Evolutionary conservation across 202 grass and related monocot genomes (phyloP).

Genomic region (Zizania palustris): DNA sequence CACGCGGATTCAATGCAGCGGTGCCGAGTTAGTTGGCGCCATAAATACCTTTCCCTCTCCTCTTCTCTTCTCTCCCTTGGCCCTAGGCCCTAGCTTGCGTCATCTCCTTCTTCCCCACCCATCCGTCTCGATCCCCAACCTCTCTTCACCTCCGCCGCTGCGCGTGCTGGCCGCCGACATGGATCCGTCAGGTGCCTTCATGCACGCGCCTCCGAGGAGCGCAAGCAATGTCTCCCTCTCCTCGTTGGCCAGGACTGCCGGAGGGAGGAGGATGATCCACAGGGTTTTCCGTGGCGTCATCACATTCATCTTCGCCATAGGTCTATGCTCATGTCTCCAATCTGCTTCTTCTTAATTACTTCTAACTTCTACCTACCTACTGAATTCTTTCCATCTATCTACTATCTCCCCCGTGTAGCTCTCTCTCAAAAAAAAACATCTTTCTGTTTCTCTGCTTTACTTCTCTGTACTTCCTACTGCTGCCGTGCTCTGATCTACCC

Average conservation of each 20-base stretch:
- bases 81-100: no score
- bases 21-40: conserved; percentile 47
- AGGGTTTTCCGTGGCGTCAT: conserved; percentile 66
- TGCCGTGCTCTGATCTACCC: no score
- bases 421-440: no score
- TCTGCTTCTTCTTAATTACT: no score
- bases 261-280: conserved; percentile 50
- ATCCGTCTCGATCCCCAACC: no score
- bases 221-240: conserved; percentile 45
- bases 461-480: no score
- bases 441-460: background rate
- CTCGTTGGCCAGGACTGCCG: conserved; percentile 37
- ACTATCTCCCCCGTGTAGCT: background rate
- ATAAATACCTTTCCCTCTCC: conserved; percentile 12
- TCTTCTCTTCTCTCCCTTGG: no score
- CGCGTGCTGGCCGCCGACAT: conserved; percentile 20
- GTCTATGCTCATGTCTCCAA: background rate
- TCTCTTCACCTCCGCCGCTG: no score
- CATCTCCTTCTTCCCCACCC: no score
- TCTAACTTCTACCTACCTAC: background rate
- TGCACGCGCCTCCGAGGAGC: conserved; percentile 11
- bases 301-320: conserved; percentile 79
- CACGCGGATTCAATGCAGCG: conserved; percentile 40
- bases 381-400: background rate
- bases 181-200: conserved; percentile 51